phyloP scores from a whole-genome alignment of 2,329 filamentous ascomycete species.

The Fusarium coffeatum region DNA sequence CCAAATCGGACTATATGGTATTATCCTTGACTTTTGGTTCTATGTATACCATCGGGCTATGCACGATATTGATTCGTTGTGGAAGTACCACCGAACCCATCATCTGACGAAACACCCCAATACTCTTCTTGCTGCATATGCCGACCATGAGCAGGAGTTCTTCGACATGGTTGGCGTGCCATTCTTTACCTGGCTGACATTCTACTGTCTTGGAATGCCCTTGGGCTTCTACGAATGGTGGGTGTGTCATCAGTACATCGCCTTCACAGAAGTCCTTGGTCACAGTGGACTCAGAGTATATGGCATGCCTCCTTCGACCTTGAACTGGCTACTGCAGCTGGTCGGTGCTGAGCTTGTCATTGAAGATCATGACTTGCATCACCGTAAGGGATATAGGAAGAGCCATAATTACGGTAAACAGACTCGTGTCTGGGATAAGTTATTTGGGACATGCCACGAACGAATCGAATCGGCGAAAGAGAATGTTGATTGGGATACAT shows the following conservation, averaged over 20 bases:
- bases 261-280: slow-evolving; percentile 29
- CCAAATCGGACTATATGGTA: slow-evolving; percentile 27
- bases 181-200: slow-evolving; percentile 22
- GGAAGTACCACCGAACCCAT: slow-evolving; percentile 34
- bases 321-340: neutral
- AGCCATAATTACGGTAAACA: slow-evolving; percentile 35
- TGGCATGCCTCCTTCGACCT: slow-evolving; percentile 21
- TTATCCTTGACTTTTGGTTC: slow-evolving; percentile 35
- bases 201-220: slow-evolving; percentile 15
- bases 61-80: slow-evolving; percentile 29
- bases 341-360: slow-evolving; percentile 14
- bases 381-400: slow-evolving; percentile 31
- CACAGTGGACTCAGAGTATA: slow-evolving; percentile 27
- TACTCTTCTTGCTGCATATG: slow-evolving; percentile 22
- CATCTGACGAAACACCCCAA: slow-evolving; percentile 33
- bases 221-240: slow-evolving; percentile 33
- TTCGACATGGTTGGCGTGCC: slow-evolving; percentile 34
- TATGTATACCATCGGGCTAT: slow-evolving; percentile 33
- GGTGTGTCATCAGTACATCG: slow-evolving; percentile 34
- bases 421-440: slow-evolving; percentile 22
- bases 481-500: slow-evolving; percentile 22
- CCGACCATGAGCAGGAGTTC: slow-evolving; percentile 35
- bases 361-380: slow-evolving; percentile 33
- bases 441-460: slow-evolving; percentile 28
- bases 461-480: slow-evolving; percentile 12